Base-by-base conservation (phyloP, 257 asterid species). In the Fraxinus pennsylvanica region DNA sequence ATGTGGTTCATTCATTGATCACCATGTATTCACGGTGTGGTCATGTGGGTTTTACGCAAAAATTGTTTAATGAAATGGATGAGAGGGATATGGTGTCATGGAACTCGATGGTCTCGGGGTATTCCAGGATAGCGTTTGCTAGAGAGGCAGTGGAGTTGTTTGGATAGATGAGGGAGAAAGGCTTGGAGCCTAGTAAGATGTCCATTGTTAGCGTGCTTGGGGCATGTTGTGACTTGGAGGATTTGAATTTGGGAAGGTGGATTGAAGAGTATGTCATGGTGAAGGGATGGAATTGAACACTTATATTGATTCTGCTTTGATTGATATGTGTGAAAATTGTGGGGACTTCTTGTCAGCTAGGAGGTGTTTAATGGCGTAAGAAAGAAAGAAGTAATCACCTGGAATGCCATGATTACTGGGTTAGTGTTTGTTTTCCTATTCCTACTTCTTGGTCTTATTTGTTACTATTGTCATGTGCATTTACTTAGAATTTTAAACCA, bases 351-450 rank as follows among this genome's bases (percentile, higher is more conserved):
- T 69, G 22, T 91, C 94, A 0, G 97, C 97, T 0, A 85, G 87
- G 79, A 86, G 85, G 76, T 90, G 72, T 92, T 94, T 79, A 76
- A 90, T 81, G 59, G 74, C 71, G 78, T 84, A 71, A 61, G 36
- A 76, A 81, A 75, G 84, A 92, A 88, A 85, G 95, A 90, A 35
- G 79, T 88, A 32, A 89, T 91, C 76, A 87, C 84, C 66, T 94
- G 98, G 98, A 94, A 94, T 83, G 93, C 98, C 77, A 87, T 94
- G 92, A 89, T 94, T 61, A 83, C 97, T 68, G 97, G 97, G 98
- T 86, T 47, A 81, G 91, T 78, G 30, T 36, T 57, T 50, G 59
- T 30, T 7, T 74, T 5, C 65, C 6, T 39, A 43, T 25, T 9
- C 65, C 75, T 30, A 13, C 17, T 41, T 50, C 3, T n/a, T 68